Conservation (phyloP, 352 stramenopile species). For the Phytophthora pinifolia region DNA sequence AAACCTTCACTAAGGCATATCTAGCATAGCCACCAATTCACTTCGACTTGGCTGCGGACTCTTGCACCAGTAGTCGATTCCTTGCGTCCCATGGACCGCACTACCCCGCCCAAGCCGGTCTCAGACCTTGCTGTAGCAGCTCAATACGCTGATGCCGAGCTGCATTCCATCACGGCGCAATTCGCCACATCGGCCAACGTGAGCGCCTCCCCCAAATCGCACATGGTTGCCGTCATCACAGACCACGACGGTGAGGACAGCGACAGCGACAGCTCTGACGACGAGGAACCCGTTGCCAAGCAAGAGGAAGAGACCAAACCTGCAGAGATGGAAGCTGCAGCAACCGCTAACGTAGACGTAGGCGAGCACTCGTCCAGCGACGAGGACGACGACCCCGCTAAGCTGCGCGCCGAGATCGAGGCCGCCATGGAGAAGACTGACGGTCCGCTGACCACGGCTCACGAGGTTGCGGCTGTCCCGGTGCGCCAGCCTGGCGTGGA, state of each 20-base stretch:
- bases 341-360: constrained; percentile 27
- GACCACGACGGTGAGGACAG: constrained; percentile 20
- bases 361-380: constrained; percentile 44
- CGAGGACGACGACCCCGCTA: too few species aligned
- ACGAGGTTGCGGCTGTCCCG: too few species aligned
- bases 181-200: constrained; percentile 35
- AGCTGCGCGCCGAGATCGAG: too few species aligned
- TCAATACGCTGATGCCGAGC: constrained; percentile 53
- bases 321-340: constrained; percentile 4
- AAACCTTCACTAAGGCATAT: too few species aligned
- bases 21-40: too few species aligned
- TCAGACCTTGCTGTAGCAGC: constrained; percentile 58
- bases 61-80: too few species aligned
- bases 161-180: constrained; percentile 45
- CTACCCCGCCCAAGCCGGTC: constrained; percentile 5
- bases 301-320: constrained; percentile 19
- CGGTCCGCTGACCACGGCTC: constrained; percentile 47
- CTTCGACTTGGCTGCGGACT: too few species aligned
- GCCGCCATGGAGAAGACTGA: constrained; percentile 61
- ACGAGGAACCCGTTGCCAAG: constrained; percentile 13
- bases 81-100: too few species aligned
- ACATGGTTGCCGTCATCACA: constrained; percentile 5
- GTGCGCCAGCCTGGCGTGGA: constrained; percentile 74
- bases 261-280: constrained; percentile 31
- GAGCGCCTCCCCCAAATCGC: constrained; percentile 2